A percentile compares a stretch with the other conserved stretches of the same genome.
Conservation (phyloP, 2,329 filamentous ascomycete species). For the Sarocladium oryzae region DNA sequence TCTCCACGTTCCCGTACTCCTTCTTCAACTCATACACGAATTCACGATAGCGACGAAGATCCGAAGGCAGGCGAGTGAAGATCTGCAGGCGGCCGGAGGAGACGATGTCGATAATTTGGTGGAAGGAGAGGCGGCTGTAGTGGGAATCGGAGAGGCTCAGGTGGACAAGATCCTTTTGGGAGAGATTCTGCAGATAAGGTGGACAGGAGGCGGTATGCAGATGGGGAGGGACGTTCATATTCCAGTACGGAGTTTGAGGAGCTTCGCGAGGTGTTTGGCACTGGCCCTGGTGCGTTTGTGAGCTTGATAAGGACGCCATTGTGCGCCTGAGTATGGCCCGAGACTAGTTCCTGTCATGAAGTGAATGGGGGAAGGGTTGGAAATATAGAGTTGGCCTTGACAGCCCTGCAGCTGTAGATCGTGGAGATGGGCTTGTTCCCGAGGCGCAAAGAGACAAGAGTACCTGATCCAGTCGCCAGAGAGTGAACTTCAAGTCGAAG, state of each 20-base stretch:
- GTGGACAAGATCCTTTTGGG: conserved; percentile 62
- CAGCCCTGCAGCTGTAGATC: too few species aligned
- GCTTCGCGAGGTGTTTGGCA: conserved; percentile 13
- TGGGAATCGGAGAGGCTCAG: conserved; percentile 63
- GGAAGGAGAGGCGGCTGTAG: conserved; percentile 62
- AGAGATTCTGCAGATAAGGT: conserved; percentile 56
- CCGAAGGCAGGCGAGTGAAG: conserved; percentile 71
- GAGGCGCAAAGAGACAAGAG: too few species aligned
- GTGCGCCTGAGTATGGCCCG: background rate
- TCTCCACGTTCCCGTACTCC: conserved; percentile 69
- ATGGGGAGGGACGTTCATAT: conserved; percentile 64
- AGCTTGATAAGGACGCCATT: background rate
- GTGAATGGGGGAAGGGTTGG: too few species aligned
- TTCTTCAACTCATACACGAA: conserved; percentile 59
- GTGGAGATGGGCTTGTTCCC: too few species aligned
- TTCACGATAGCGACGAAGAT: conserved; percentile 70
- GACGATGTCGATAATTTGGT: conserved; percentile 58
- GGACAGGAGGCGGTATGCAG: conserved; percentile 64
- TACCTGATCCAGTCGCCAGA: too few species aligned
- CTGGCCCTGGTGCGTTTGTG: conserved; percentile 11
- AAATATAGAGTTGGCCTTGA: too few species aligned
- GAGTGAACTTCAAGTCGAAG: too few species aligned
- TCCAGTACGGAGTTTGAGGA: conserved; percentile 61
- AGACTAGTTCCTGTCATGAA: background rate
- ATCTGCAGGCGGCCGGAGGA: conserved; percentile 60